Conservation (phyloP, 2,329 filamentous ascomycete genomes). For the Ascomycota sp. region DNA sequence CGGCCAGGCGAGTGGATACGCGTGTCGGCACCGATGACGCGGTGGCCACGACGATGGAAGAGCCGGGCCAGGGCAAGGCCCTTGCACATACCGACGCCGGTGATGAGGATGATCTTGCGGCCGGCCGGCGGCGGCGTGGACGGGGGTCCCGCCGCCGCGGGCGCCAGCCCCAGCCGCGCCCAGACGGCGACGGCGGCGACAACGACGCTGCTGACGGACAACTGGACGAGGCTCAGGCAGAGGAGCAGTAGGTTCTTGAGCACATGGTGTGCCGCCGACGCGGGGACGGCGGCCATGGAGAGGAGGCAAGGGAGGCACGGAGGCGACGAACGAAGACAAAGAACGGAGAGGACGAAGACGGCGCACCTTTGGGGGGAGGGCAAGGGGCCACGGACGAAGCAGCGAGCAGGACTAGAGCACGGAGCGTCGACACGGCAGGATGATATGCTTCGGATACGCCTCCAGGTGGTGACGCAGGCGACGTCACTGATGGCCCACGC, state of each 20-base stretch:
- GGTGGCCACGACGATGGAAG: constrained; percentile 43
- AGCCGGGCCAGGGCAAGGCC: constrained; percentile 44
- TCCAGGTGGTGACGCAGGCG: too few species aligned
- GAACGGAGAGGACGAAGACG: not conserved
- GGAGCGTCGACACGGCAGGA: too few species aligned
- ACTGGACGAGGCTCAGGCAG: constrained; percentile 13
- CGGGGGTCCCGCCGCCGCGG: too few species aligned
- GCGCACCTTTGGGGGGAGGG: too few species aligned
- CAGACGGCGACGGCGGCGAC: constrained; percentile 13
- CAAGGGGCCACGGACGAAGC: too few species aligned
- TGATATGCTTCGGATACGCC: too few species aligned
- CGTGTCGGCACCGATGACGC: constrained; percentile 53
- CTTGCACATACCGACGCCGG: constrained; percentile 53
- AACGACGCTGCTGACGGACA: constrained; percentile 26
- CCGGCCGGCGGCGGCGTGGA: not conserved
- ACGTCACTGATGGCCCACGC: too few species aligned
- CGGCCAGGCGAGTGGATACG: constrained; percentile 30
- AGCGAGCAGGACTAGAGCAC: too few species aligned
- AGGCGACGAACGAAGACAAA: too few species aligned
- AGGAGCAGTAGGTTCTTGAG: constrained; percentile 8
- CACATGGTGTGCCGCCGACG: constrained; percentile 3
- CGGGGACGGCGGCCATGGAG: constrained; percentile 1
- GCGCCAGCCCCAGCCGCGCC: too few species aligned
- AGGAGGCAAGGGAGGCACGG: not conserved
- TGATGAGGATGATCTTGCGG: constrained; percentile 39